Evolutionary conservation across 2,329 filamentous ascomycete genomes (phyloP), one percentile per base, ranked within the genome.

Genomic region (Neopestalotiopsis sp.): DNA sequence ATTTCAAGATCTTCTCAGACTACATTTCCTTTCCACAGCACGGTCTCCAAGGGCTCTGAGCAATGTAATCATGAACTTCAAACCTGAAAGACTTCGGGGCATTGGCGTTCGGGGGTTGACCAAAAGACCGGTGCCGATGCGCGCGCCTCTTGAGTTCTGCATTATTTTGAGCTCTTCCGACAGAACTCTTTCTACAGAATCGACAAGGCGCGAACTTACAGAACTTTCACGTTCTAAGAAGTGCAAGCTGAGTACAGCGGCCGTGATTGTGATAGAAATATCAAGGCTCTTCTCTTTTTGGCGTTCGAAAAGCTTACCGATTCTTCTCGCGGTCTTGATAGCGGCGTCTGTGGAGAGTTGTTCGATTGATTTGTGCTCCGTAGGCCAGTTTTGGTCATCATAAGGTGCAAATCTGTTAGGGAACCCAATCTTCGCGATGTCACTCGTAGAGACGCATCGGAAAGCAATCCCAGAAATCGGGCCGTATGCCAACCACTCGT

Each of bases 401-500:
- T 7, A 1, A 38, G 6, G 34, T 38, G 6, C 59, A 24, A 62
- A 62, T 28, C n/a, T 38, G 59, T 10, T 4, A 24, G 30, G 6
- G 40, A 62, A 62, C 6, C 59, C 59, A 2, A 62, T 24, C 30
- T 38, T 62, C 12, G 10, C 30, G 1, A 64, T 45, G 3, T 64
- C 40, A 12, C 28, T n/a, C 9, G 49, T 20, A 7, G 10, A 20
- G 7, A 64, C 13, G 24, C 61, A 64, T 12, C 34, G 34, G 28
- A 64, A 64, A 7, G 61, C 61, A 14, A 5, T 12, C 7, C 61
- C 61, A 6, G 9, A 12, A 14, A 49, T 30, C 3, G 61, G 61
- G 10, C 61, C 40, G n/a, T 64, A 64, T 7, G 24, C 61, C 12
- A 64, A 17, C 38, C 28, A 64, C 40, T 64, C 61, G 14, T 45